Evolutionary conservation across 2,329 filamentous ascomycete species (phyloP).

Genomic region (Didymellaceae sp.): DNA sequence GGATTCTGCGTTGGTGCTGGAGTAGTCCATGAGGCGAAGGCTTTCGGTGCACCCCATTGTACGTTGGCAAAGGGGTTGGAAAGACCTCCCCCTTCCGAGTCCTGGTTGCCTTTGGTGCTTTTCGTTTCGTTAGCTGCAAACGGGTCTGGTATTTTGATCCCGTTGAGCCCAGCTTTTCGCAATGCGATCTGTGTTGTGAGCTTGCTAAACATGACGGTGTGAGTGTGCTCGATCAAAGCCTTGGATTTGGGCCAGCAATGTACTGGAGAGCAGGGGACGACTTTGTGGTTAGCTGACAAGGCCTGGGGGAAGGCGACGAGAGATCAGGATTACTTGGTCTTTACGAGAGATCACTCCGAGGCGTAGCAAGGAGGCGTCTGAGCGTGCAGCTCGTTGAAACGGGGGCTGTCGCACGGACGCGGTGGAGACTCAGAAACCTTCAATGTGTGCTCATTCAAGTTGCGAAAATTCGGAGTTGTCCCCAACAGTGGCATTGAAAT

Average conservation of each 20-base stretch:
- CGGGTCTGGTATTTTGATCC: conserved; percentile 53
- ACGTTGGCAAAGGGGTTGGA: conserved; percentile 47
- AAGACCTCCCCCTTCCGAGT: conserved; percentile 27
- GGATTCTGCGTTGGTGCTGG: conserved; percentile 36
- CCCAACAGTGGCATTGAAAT: not conserved
- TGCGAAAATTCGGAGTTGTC: not conserved
- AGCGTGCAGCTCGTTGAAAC: conserved; percentile 17
- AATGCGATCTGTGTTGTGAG: conserved; percentile 65
- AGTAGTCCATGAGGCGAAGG: conserved; percentile 43
- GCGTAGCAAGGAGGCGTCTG: conserved; percentile 14
- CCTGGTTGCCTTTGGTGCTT: conserved; percentile 36
- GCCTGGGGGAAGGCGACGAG: conserved; percentile 1
- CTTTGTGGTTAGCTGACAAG: not conserved
- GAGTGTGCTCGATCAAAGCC: conserved; percentile 1
- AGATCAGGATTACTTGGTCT: not conserved
- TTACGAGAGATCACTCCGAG: conserved; percentile 6
- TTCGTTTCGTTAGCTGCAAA: conserved; percentile 33
- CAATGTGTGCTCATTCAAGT: not conserved
- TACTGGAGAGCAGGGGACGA: not conserved
- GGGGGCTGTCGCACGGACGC: conserved; percentile 20
- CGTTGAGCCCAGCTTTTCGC: conserved; percentile 62
- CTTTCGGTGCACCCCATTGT: conserved; percentile 43
- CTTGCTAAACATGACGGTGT: conserved; percentile 59
- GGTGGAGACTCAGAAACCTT: conserved; percentile 8
- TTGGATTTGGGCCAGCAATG: not conserved